A percentile compares a stretch with the other conserved stretches of the same genome.
Evolutionary conservation across 176 grass and related monocot genomes (phyloP).

Genomic region (Poa pratensis): DNA sequence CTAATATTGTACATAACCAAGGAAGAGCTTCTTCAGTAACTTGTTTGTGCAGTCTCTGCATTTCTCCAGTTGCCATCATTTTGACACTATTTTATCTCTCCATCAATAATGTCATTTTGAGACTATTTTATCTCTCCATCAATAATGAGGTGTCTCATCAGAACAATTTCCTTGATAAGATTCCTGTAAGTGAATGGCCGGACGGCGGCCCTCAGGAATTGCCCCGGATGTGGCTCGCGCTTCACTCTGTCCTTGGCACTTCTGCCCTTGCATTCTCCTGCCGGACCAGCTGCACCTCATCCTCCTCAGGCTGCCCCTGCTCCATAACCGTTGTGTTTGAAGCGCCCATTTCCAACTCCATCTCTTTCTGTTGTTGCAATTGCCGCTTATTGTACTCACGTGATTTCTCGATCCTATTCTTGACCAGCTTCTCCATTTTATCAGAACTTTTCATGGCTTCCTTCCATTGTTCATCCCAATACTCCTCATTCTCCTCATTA

Average conservation of each 20-base stretch:
- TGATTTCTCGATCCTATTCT: constrained; percentile 60
- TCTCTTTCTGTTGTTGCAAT: constrained; percentile 45
- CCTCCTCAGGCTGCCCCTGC: constrained; percentile 51
- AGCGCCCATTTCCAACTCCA: constrained; percentile 37
- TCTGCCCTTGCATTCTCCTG: constrained; percentile 30
- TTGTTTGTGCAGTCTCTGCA: constrained; percentile 16
- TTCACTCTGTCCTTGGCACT: constrained; percentile 20
- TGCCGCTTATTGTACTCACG: constrained; percentile 44
- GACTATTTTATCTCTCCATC: constrained; percentile 72
- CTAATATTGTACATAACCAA: constrained; percentile 17
- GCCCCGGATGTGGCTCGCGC: constrained; percentile 44
- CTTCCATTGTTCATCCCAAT: constrained; percentile 79
- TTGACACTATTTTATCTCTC: constrained; percentile 60
- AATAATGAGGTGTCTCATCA: constrained; percentile 81
- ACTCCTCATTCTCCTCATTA: constrained; percentile 56
- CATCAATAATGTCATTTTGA: constrained; percentile 65
- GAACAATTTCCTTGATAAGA: constrained; percentile 94
- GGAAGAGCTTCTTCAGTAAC: constrained; percentile 11
- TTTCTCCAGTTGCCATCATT: constrained; percentile 10
- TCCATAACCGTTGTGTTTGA: constrained; percentile 34
- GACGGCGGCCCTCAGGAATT: constrained; percentile 74
- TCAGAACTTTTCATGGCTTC: constrained; percentile 71
- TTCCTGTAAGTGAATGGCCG: constrained; percentile 87
- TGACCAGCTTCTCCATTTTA: constrained; percentile 89
- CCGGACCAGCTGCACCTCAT: constrained; percentile 45